These are phyloP conservation scores for Neonectria neomacrospora DNA, from an alignment of 2,329 filamentous ascomycete species.

Conservation along the genomic window DNA sequence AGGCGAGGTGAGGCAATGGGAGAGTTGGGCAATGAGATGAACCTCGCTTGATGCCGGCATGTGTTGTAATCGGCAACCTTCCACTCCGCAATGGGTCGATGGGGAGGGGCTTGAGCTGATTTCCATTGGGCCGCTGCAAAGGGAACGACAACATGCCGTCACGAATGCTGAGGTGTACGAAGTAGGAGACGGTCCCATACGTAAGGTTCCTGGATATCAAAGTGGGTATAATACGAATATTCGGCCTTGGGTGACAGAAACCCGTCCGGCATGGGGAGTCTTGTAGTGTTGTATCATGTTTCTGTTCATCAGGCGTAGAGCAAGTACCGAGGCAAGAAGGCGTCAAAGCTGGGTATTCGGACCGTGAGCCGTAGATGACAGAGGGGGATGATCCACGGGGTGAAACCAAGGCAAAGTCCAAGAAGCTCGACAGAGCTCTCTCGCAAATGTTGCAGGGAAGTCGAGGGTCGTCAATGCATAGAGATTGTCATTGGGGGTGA, in stretches of 20 bases:
- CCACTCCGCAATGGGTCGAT: constrained; percentile 22
- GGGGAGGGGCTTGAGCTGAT: constrained; percentile 15
- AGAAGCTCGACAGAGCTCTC: constrained; percentile 22
- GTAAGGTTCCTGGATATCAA: constrained; percentile 29
- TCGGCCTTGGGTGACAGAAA: neutral
- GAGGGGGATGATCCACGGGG: constrained; percentile 41
- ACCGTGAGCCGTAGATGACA: constrained; percentile 34
- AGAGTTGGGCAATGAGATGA: constrained; percentile 20
- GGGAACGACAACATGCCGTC: constrained; percentile 28
- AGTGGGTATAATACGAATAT: constrained; percentile 33
- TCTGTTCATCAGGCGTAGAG: constrained; percentile 24
- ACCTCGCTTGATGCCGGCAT: neutral
- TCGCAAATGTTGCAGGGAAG: constrained; percentile 19
- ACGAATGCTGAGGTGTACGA: constrained; percentile 31
- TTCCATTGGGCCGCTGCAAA: constrained; percentile 31
- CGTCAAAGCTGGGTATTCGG: constrained; percentile 34
- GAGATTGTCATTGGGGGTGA: constrained; percentile 5
- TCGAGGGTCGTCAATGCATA: constrained; percentile 24
- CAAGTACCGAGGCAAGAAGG: constrained; percentile 26
- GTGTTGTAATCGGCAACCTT: constrained; percentile 29
- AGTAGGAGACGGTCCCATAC: constrained; percentile 38
- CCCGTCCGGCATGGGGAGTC: neutral
- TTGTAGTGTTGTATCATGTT: constrained; percentile 18
- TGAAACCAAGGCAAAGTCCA: constrained; percentile 37
- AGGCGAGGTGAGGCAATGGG: constrained; percentile 17